Base-by-base conservation (phyloP, 345 rosid genomes). In the Sonneratia alba region DNA sequence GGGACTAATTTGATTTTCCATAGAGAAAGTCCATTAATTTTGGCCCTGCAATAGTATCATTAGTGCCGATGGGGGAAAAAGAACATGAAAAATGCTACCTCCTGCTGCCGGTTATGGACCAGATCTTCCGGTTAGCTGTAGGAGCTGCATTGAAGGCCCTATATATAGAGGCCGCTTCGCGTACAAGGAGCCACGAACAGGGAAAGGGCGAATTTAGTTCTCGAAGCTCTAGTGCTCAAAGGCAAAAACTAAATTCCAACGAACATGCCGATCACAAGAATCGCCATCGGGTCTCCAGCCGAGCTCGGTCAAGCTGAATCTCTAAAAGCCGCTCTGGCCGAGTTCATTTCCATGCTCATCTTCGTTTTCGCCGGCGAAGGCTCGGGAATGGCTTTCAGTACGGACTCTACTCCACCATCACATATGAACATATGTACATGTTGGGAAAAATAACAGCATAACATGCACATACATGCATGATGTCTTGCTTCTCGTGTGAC, bases 291-390 rank as follows among this genome's bases (percentile, higher is more conserved):
- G 36, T 76, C 88, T 40, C 77, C 83, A 11, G 78, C 83, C 2
- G 91, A 86, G 76, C 69, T 81, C 37, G 77, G 84, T 71, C 88
- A 80, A 3, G 77, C 81, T n/a, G 87, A 83, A 65, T 80, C 87
- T 68, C 83, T 82, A 69, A 85, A 59, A 74, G 91, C 91, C 3
- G 93, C 79, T 14, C 77, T 86, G 14, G 91, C 93, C 1, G 91
- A 88, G 83, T 88, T 88, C 73, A 83, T 88, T 68, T 86, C 91
- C 2, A 74, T 85, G 82, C 84, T 88, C 70, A 88, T 88, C 67
- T 86, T 88, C 24, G 90, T 88, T 49, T 88, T 88, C 12, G 93
- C 93, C 51, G 93, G 93, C 0, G 85, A 83, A 79, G 93, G 93
- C 34, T 78, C 93, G 40, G 90, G 93, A 77, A 86, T 88, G 90